Base-by-base conservation (phyloP, 768 basidiomycete genomes). In the Tylopilus subfusipes region DNA sequence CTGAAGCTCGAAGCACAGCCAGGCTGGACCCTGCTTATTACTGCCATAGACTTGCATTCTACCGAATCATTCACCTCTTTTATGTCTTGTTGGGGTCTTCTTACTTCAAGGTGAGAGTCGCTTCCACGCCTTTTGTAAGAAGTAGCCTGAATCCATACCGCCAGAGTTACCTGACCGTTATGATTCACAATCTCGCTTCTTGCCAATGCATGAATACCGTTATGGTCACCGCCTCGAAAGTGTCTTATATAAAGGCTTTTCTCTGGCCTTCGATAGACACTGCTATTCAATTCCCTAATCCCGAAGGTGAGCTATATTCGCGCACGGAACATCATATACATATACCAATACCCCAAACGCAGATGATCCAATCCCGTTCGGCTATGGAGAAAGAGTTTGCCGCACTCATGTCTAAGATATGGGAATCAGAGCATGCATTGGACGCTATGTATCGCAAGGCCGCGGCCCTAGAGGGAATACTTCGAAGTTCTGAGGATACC, bases 361-460 rank as follows among this genome's bases (percentile, higher is more conserved):
- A 63, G 66, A 55, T 57, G 46, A 50, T 34, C n/a, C 59, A 53
- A 55, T 27, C 49, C 12, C 34, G n/a, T 16, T 54, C 50, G 10
- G 3, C 39, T 22, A 43, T 48, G 21, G 58, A 60, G 34, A 51
- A 53, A 51, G 69, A 59, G 52, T 49, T 56, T 48, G 30, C 58
- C 0, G 48, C 42, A 8, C 59, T 64, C 36, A 52, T 62, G 67
- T 63, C 61, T 34, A 52, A 49, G 34, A 62, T 59, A 54, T 50
- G 55, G 42, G 57, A 62, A 48, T 54, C 60, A 31, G 57, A 69
- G 33, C 54, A 45, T 34, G 42, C 55, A 14, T 55, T 65, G 45
- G 48, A 53, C 45, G 47, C 49, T 21, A 57, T 69, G 67, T 52
- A 63, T 52, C 44, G 47, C 53, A 51, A 58, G 48, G 68, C 56